Base-by-base conservation (phyloP, 495 filamentous ascomycete genomes). In the Daldinia loculata region DNA sequence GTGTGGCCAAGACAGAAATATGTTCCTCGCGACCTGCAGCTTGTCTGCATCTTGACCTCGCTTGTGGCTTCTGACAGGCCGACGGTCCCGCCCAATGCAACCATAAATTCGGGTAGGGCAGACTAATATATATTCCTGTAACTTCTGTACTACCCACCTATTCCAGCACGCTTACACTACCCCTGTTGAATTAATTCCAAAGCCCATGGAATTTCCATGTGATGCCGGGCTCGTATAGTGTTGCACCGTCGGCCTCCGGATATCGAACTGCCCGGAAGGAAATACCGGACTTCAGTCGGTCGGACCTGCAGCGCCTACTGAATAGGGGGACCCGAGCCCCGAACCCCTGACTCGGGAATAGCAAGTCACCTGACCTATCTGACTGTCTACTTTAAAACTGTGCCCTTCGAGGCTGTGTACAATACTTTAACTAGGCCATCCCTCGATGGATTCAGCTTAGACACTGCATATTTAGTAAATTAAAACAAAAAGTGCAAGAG, bases 121-220 rank as follows among this genome's bases (percentile, higher is more conserved):
- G 26, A 53, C 50, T 30, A 53, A 53, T 27, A 53, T 29, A 53
- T 53, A 53, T 53, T 30, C 50, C 50, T 53, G 17, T 53, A 3
- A 9, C 22, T 29, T 9, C 24, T 30, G 26, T 53, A 12, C 50
- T 24, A 53, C 50, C 50, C 50, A 53, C 50, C 50, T 11, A 24
- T 48, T 48, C 43, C 9, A 24, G 4, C 43, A 22, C 19, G 19
- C 19, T 48, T 48, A 48, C 19, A 11, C 8, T 12, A 48, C 2
- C 9, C 14, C 8, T 3, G 8, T 5, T 12, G 43, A 22, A 24
- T 5, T 48, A 24, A 48, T 11, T 11, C 19, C 19, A 48, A 24
- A 24, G 4, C 0, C 19, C 9, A 22, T 8, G 19, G 12, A 24
- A 24, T 24, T 24, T 24, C 12, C 41, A 48, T 24, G 17, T 48